A percentile compares a stretch with the other conserved stretches of the same genome.
Evolutionary conservation across 495 filamentous ascomycete species (phyloP).

Genomic region (Sordaria brevicollis): DNA sequence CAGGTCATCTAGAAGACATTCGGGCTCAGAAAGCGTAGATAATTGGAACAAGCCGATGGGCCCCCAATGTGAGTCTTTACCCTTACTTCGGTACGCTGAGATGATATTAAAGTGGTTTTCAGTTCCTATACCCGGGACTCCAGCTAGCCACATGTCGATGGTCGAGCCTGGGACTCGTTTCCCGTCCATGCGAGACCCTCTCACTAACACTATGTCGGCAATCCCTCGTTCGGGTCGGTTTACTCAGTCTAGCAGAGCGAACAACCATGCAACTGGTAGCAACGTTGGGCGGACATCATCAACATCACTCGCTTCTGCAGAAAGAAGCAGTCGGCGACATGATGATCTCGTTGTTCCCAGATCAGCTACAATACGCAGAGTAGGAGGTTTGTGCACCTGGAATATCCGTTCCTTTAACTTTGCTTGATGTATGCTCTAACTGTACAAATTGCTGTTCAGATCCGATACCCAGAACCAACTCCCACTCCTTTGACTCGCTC

Average conservation of each 20-base stretch:
- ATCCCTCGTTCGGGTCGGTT: background rate
- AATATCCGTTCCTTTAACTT: background rate
- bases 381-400: background rate
- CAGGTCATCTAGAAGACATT: background rate
- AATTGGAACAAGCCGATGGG: slow-evolving; percentile 1
- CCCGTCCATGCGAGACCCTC: background rate
- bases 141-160: background rate
- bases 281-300: background rate
- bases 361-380: background rate
- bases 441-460: background rate
- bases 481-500: background rate
- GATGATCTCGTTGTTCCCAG: background rate
- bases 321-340: background rate
- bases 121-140: background rate
- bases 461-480: background rate
- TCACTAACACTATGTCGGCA: background rate
- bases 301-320: background rate
- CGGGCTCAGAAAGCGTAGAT: background rate
- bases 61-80: slow-evolving; percentile 1
- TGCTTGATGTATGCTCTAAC: background rate
- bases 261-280: background rate
- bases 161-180: background rate
- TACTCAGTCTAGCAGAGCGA: background rate
- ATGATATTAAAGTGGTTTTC: background rate
- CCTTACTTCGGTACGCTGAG: background rate